Evolutionary conservation across 371 early-diverging fungal species (phyloP).

Genomic region (Nematocida minor): DNA sequence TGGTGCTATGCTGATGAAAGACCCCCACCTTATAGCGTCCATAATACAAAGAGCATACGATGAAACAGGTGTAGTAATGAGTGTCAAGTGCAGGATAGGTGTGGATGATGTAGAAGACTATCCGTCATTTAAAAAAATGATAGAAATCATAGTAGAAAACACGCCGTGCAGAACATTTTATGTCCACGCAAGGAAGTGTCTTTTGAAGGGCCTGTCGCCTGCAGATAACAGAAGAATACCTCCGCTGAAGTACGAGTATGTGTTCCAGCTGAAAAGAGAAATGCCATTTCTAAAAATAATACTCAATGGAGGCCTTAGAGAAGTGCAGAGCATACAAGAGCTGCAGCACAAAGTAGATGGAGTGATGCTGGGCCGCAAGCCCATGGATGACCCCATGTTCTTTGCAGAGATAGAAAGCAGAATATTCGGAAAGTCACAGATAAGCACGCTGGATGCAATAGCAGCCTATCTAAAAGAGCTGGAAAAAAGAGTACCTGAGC

Average conservation of each 20-base stretch:
- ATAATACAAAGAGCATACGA: slow-evolving; percentile 63
- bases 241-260: slow-evolving; percentile 71
- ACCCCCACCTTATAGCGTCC: slow-evolving; percentile 44
- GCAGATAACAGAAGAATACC: slow-evolving; percentile 76
- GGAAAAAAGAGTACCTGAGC: not conserved
- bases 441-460: not conserved
- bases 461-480: not conserved
- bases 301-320: slow-evolving; percentile 73
- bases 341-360: slow-evolving; percentile 58
- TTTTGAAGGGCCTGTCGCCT: slow-evolving; percentile 74
- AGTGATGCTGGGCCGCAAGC: slow-evolving; percentile 65
- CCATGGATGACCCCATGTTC: slow-evolving; percentile 58
- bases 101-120: slow-evolving; percentile 64
- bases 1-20: slow-evolving; percentile 65
- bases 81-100: slow-evolving; percentile 64
- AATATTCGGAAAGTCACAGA: not conserved
- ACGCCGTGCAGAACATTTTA: slow-evolving; percentile 67
- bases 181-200: slow-evolving; percentile 78
- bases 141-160: slow-evolving; percentile 64
- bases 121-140: slow-evolving; percentile 61
- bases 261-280: slow-evolving; percentile 68
- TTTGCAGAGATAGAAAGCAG: slow-evolving; percentile 52
- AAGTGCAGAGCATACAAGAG: slow-evolving; percentile 47
- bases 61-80: slow-evolving; percentile 55
- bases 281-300: slow-evolving; percentile 69